Evolutionary conservation across 495 filamentous ascomycete species (phyloP).

Genomic region (Hypoxylon crocopeplum): DNA sequence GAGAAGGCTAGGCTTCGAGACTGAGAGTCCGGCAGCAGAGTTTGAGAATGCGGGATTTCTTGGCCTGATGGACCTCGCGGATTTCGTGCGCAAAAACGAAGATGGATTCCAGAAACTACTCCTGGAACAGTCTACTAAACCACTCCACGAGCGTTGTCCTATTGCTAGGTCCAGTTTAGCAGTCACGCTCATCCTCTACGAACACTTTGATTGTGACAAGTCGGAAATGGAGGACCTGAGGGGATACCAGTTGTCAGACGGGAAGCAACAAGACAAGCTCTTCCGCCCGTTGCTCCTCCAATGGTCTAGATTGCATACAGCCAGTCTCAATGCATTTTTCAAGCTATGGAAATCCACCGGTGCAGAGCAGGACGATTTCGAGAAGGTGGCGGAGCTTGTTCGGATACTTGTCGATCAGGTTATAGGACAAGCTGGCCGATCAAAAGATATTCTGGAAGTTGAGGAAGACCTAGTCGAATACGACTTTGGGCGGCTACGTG

Average conservation of each 20-base stretch:
- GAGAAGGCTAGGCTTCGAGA: conserved; percentile 89
- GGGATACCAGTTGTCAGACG: conserved; percentile 77
- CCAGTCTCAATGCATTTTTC: conserved; percentile 87
- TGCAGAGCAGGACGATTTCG: conserved; percentile 84
- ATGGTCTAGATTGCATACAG: conserved; percentile 94
- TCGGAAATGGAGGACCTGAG: conserved; percentile 82
- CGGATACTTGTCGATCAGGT: conserved; percentile 92
- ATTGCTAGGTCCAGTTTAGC: conserved; percentile 87
- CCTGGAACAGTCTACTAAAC: conserved; percentile 83
- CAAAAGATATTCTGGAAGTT: conserved; percentile 85
- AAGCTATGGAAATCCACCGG: conserved; percentile 90
- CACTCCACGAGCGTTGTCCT: conserved; percentile 78
- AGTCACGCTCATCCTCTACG: conserved; percentile 86
- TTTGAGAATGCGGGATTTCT: conserved; percentile 88
- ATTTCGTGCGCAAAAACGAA: conserved; percentile 89
- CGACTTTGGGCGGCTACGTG: conserved; percentile 75
- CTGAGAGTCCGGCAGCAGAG: conserved; percentile 82
- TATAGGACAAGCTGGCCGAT: conserved; percentile 80
- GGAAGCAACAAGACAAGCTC: conserved; percentile 80
- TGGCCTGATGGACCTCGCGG: conserved; percentile 96
- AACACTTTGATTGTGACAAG: conserved; percentile 94
- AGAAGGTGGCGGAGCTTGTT: conserved; percentile 88
- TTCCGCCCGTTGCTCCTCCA: conserved; percentile 90
- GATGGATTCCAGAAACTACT: conserved; percentile 91
- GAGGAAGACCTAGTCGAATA: conserved; percentile 89